Evolutionary conservation across 1,284 basidiomycete genomes (phyloP).

Genomic region (Cryptococcus sp.): DNA sequence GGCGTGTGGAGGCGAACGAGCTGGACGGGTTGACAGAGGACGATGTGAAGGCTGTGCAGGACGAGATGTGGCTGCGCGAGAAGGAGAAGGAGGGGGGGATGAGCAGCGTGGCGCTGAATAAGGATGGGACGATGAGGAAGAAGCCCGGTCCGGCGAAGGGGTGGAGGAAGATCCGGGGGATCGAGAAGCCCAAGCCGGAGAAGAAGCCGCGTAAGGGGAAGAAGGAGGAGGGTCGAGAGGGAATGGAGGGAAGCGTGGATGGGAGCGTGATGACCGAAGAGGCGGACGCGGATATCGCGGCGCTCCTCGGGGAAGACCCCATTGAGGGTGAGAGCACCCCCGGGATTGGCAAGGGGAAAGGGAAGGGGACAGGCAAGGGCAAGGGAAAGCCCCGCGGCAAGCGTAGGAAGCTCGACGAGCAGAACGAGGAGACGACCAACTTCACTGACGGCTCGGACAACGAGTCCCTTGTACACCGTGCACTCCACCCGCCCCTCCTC

Average conservation of each 20-base stretch:
- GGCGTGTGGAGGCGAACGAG: constrained; percentile 30
- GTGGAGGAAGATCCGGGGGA: constrained; percentile 37
- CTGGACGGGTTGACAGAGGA: constrained; percentile 37
- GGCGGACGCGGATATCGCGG: constrained; percentile 44
- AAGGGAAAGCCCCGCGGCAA: constrained; percentile 21
- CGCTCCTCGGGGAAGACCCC: constrained; percentile 22
- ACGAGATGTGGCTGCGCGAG: constrained; percentile 44
- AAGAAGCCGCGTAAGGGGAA: constrained; percentile 11
- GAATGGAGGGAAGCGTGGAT: constrained; percentile 2
- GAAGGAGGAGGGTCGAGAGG: constrained; percentile 26
- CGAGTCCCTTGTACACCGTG: constrained; percentile 16
- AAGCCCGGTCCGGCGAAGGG: constrained; percentile 51
- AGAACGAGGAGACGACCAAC: constrained; percentile 9
- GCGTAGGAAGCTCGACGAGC: constrained; percentile 18
- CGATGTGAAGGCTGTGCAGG: constrained; percentile 46
- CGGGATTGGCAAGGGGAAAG: too few relatives aligned
- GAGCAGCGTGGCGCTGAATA: constrained; percentile 27
- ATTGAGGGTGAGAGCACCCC: not conserved
- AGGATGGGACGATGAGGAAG: constrained; percentile 47
- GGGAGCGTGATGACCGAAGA: constrained; percentile 25
- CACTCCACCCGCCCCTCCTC: not conserved
- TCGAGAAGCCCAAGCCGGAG: constrained; percentile 12
- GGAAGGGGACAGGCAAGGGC: constrained; percentile 13
- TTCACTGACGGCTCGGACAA: constrained; percentile 16
- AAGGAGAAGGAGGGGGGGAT: constrained; percentile 24